Evolutionary conservation across 768 basidiomycete species (phyloP).

Genomic region (Leccinum incarnatum): DNA sequence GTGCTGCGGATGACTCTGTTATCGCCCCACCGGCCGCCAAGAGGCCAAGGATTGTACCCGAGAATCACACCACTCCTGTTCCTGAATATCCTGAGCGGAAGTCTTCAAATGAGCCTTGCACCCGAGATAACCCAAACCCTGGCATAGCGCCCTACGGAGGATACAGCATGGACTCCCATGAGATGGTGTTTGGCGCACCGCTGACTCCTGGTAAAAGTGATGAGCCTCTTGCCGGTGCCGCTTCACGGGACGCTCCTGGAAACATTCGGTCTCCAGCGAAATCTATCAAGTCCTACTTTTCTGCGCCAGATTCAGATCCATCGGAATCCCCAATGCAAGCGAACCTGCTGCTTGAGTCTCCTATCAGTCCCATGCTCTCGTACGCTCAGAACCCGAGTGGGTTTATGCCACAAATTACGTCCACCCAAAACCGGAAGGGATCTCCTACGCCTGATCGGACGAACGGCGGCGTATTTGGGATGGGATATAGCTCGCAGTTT

Average conservation of each 20-base stretch:
- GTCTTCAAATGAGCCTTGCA: slow-evolving; percentile 6
- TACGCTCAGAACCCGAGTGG: slow-evolving; percentile 35
- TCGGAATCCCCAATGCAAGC: slow-evolving; percentile 23
- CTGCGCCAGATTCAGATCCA: slow-evolving; percentile 37
- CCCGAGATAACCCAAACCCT: slow-evolving; percentile 3
- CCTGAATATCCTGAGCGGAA: background rate
- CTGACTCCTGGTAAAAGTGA: slow-evolving; percentile 6
- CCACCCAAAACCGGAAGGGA: slow-evolving; percentile 33
- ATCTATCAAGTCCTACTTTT: slow-evolving; percentile 36
- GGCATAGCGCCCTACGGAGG: background rate
- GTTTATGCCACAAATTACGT: slow-evolving; percentile 38
- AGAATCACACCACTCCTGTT: background rate
- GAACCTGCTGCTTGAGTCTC: slow-evolving; percentile 33
- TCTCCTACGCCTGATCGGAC: slow-evolving; percentile 12
- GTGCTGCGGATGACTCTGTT: slow-evolving; percentile 8
- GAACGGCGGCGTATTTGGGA: slow-evolving; percentile 33
- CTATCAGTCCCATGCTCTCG: slow-evolving; percentile 32
- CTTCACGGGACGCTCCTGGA: background rate
- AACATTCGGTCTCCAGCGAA: slow-evolving; percentile 31
- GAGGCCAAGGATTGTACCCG: slow-evolving; percentile 17
- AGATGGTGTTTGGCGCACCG: background rate
- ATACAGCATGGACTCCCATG: background rate
- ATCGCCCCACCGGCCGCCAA: slow-evolving; percentile 25
- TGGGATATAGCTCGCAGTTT: slow-evolving; percentile 57
- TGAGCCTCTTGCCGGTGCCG: background rate